Conservation (phyloP, 129 eudicot species). For the Logfia minima region DNA sequence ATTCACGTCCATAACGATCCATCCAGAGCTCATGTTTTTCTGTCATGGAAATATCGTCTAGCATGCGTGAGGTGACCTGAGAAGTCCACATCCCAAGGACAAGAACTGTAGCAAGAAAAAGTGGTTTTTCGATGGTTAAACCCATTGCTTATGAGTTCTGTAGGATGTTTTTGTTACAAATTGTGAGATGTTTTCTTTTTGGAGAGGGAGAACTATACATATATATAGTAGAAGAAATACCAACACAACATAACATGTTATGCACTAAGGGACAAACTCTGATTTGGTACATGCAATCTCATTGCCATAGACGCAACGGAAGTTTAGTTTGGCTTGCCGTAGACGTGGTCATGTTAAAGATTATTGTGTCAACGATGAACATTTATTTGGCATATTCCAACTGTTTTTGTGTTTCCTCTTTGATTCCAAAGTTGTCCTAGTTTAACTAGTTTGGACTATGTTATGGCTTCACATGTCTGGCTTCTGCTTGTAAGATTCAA, state of each 20-base stretch:
- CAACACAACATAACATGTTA: background rate
- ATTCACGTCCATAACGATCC: slow-evolving; percentile 35
- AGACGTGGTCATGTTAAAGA: slow-evolving; percentile 1
- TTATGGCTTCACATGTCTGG: no score
- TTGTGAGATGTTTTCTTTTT: background rate
- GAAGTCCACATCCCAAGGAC: slow-evolving; percentile 28
- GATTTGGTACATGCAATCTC: background rate
- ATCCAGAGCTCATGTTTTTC: slow-evolving; percentile 41
- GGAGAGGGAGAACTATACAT: background rate
- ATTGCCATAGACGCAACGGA: background rate
- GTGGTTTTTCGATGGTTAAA: background rate
- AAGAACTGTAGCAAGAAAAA: slow-evolving; percentile 10
- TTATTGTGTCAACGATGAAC: no score
- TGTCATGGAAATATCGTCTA: slow-evolving; percentile 13
- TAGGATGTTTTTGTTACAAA: background rate
- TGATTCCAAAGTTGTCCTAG: no score
- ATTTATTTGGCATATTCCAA: no score
- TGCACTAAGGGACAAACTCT: background rate
- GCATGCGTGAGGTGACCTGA: slow-evolving; percentile 15
- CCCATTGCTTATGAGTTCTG: slow-evolving; percentile 23
- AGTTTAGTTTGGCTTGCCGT: background rate
- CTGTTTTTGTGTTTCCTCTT: no score
- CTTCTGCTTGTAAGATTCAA: no score
- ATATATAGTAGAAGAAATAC: slow-evolving; percentile 14
- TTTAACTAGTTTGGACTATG: no score